Evolutionary conservation across 108 stramenopile species (phyloP), one percentile per base, ranked within the genome.

Genomic region (Fistulifera solaris): DNA sequence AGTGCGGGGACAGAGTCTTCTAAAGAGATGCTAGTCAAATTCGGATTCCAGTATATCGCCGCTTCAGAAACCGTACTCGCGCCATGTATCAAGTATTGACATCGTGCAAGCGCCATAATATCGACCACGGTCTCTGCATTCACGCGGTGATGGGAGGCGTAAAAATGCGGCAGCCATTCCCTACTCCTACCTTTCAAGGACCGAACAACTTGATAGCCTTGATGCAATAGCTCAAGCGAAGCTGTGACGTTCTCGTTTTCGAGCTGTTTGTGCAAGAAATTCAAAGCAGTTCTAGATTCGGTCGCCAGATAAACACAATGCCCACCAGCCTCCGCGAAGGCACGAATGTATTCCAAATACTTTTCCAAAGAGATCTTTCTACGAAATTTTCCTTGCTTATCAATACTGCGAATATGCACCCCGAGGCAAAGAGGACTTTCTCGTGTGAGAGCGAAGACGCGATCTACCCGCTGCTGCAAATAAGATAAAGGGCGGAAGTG

Each of bases 101-200:
- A 78, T 38, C 66, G 64, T 13, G 77, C 56, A 68, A 78, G 62
- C 4, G 77, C 71, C 5, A 62, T 27, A 13, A 66, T 52, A 47
- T 78, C 77, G 14, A 66, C 64, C 38, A 78, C 47, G 12, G 65
- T 67, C 46, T 72, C 68, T 23, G 44, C 45, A 49, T 78, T 78
- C n/a, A 65, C 68, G 13, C 55, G 52, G 60, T 78, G 77, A 40
- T 71, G 75, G 21, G 46, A 54, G 22, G 57, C 68, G 2, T 70
- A 56, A 40, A 42, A 56, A 40, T 76, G 68, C 13, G 55, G 27
- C 39, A 65, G 68, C 65, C 61, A 76, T 63, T 66, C 65, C 31
- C 31, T 35, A 35, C 8, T 35, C 8, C 31, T 35, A 6, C 31
- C 31, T 47, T 58, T 65, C 8, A 54, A 52, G n/a, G 59, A 28